phyloP scores from a whole-genome alignment of 2,329 filamentous ascomycete genomes.

The Epichloe baconii region DNA sequence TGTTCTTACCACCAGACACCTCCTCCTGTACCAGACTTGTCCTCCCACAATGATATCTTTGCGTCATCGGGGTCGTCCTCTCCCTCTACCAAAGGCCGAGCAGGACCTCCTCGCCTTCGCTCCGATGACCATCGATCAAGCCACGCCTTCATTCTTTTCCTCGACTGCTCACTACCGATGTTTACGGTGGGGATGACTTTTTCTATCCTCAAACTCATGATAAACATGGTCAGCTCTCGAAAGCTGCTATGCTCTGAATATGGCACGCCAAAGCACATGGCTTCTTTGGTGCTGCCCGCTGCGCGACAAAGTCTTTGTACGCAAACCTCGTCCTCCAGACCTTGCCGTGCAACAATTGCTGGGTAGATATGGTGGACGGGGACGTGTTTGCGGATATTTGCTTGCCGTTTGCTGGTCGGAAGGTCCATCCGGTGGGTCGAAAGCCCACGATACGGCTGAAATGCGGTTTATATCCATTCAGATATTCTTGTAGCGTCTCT shows the following conservation, averaged over 20 bases:
- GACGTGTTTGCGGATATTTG: constrained; percentile 41
- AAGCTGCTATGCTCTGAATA: constrained; percentile 96
- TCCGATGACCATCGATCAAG: constrained; percentile 49
- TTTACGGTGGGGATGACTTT: constrained; percentile 92
- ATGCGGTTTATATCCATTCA: constrained; percentile 63
- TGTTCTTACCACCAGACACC: constrained; percentile 24
- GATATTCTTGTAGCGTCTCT: constrained; percentile 82
- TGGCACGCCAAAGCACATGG: constrained; percentile 83
- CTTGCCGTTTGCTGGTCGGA: constrained; percentile 49
- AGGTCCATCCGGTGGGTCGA: constrained; percentile 88
- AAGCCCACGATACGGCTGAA: constrained; percentile 86
- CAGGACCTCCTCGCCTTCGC: constrained; percentile 40
- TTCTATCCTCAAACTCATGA: constrained; percentile 75
- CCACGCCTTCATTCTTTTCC: constrained; percentile 52
- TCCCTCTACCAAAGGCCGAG: constrained; percentile 30
- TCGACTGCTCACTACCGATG: constrained; percentile 43
- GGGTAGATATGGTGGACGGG: constrained; percentile 35
- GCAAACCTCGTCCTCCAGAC: constrained; percentile 67
- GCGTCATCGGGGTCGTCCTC: constrained; percentile 19
- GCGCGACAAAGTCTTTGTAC: constrained; percentile 59
- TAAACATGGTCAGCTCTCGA: constrained; percentile 84
- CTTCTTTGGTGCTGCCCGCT: constrained; percentile 74
- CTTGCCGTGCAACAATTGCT: constrained; percentile 40
- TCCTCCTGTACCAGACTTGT: constrained; percentile 24
- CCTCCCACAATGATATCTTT: constrained; percentile 24